A percentile compares a stretch with the other conserved stretches of the same genome.
Conservation (phyloP, 345 rosid genomes). For the Populus alba region DNA sequence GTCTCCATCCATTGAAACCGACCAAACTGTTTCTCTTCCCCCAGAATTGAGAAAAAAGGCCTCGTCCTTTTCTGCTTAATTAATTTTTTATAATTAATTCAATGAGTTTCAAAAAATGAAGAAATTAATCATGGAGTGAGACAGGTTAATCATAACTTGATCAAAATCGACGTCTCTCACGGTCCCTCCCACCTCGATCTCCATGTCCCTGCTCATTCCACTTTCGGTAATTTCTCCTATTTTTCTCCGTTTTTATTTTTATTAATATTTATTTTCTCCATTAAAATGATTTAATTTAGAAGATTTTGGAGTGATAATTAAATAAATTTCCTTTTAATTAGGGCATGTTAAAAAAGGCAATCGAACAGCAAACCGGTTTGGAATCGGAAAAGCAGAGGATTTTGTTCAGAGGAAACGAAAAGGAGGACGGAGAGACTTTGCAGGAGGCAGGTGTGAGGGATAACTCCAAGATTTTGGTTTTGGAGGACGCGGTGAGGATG, state of each 20-base stretch:
- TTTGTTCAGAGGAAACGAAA: constrained; percentile 78
- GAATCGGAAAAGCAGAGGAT: constrained; percentile 45
- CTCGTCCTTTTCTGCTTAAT: too few relatives aligned
- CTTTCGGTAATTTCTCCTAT: constrained; percentile 51
- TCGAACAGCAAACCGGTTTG: constrained; percentile 50
- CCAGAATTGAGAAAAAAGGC: too few relatives aligned
- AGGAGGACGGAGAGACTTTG: constrained; percentile 56
- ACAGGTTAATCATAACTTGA: neutral
- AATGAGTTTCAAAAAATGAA: constrained; percentile 11
- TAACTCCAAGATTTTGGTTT: constrained; percentile 57
- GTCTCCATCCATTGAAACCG: too few relatives aligned
- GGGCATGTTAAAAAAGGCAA: constrained; percentile 63
- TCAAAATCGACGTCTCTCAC: constrained; percentile 45
- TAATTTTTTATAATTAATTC: neutral
- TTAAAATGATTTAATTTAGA: neutral
- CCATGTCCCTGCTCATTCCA: constrained; percentile 42
- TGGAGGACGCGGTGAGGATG: constrained; percentile 45
- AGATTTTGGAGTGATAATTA: neutral
- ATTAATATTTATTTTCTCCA: neutral
- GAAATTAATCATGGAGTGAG: constrained; percentile 2
- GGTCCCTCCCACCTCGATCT: constrained; percentile 53
- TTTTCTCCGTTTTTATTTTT: neutral
- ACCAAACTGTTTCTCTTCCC: too few relatives aligned
- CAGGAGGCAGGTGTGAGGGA: constrained; percentile 64
- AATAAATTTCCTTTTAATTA: constrained; percentile 8